phyloP scores from a whole-genome alignment of 306 rosid genomes.

The Heteromeles arbutifolia region DNA sequence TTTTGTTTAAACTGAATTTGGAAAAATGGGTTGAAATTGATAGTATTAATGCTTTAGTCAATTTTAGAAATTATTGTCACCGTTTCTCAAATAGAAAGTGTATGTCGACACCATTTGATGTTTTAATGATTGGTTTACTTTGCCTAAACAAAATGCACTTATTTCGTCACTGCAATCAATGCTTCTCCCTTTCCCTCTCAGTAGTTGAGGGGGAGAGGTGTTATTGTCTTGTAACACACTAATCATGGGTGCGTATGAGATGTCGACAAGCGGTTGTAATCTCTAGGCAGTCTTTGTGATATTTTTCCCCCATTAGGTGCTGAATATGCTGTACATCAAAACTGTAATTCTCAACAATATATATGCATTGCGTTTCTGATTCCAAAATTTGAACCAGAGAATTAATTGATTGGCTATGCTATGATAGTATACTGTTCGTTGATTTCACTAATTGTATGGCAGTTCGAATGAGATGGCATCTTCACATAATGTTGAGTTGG shows the following conservation, averaged over 20 bases:
- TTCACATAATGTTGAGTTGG: slow-evolving; percentile 89
- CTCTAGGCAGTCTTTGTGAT: neutral
- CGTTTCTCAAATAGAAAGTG: neutral
- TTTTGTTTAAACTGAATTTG: neutral
- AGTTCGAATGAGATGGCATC: slow-evolving; percentile 68
- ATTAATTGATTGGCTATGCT: neutral
- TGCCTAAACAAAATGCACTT: neutral
- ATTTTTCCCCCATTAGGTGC: neutral
- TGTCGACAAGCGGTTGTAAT: neutral
- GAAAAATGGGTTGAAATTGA: neutral
- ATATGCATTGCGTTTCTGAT: neutral
- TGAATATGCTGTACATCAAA: neutral
- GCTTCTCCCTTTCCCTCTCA: neutral
- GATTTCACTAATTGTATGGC: slow-evolving; percentile 22
- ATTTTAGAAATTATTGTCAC: neutral
- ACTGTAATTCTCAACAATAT: neutral
- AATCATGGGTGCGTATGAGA: neutral
- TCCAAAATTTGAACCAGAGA: neutral
- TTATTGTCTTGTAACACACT: neutral
- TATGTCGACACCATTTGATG: neutral
- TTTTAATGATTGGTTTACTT: neutral
- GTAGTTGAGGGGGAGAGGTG: neutral
- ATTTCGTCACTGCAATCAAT: neutral
- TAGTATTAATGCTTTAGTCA: neutral
- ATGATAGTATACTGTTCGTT: neutral